phyloP scores from a whole-genome alignment of 1,284 basidiomycete genomes.

The Butyriboletus appendiculatus region DNA sequence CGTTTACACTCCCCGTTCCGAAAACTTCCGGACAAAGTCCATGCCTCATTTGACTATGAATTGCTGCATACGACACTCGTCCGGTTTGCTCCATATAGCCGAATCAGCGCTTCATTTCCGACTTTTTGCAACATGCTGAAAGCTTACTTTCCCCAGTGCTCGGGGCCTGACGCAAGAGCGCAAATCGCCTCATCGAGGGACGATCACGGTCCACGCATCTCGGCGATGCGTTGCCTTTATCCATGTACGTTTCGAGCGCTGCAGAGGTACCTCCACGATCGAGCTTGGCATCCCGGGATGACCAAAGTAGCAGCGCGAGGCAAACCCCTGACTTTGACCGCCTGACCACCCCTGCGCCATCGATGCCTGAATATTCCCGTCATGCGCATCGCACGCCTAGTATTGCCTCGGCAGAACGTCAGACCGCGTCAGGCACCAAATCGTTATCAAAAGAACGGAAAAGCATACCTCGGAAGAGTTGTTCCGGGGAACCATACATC shows the following conservation, averaged over 20 bases:
- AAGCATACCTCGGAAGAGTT: background rate
- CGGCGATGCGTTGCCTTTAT: background rate
- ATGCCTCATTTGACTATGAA: background rate
- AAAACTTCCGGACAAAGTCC: background rate
- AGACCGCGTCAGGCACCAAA: constrained; percentile 16
- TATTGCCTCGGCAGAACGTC: background rate
- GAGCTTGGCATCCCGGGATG: background rate
- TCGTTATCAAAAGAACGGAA: background rate
- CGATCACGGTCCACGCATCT: background rate
- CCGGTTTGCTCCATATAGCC: background rate
- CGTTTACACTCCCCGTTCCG: too few species aligned
- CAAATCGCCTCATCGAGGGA: background rate
- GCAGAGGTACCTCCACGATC: background rate
- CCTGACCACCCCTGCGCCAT: background rate
- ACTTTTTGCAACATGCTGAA: background rate
- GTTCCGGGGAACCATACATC: background rate
- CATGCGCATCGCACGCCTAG: background rate
- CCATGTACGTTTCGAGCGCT: background rate
- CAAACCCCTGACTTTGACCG: background rate
- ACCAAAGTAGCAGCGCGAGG: constrained; percentile 5
- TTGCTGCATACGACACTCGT: background rate
- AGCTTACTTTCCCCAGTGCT: background rate
- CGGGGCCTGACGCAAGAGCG: background rate
- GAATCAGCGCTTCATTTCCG: background rate
- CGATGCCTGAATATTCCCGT: background rate